These are phyloP conservation scores for Cordyceps cicadae DNA, from an alignment of 2,329 filamentous ascomycete species.

Conservation along the genomic window DNA sequence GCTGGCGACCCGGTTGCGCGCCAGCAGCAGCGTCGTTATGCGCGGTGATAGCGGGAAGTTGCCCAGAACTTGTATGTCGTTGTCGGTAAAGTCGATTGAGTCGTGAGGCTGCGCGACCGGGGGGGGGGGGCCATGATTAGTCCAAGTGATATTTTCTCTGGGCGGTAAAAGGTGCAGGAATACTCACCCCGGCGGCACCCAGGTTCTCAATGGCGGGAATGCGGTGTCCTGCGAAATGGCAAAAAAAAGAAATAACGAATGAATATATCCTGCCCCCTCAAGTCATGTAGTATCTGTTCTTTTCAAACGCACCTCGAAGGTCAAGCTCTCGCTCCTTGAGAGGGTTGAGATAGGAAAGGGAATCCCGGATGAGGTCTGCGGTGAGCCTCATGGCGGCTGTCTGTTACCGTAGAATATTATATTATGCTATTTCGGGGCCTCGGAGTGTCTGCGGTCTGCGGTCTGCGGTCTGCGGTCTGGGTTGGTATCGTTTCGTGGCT, in stretches of 20 bases:
- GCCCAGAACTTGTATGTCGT: constrained; percentile 80
- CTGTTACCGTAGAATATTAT: constrained; percentile 7
- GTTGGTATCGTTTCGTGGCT: not conserved
- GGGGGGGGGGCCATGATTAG: constrained; percentile 9
- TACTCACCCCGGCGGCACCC: constrained; percentile 80
- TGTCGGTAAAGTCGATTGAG: constrained; percentile 96
- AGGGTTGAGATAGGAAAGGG: constrained; percentile 96
- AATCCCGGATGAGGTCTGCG: constrained; percentile 85
- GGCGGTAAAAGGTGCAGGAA: constrained; percentile 26
- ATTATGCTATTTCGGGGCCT: not conserved
- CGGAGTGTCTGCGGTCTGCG: not conserved
- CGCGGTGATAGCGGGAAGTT: constrained; percentile 92
- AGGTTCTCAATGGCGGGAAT: constrained; percentile 97
- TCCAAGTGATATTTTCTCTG: not conserved
- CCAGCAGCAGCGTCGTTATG: constrained; percentile 77
- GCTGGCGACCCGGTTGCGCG: constrained; percentile 75
- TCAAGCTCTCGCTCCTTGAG: constrained; percentile 98
- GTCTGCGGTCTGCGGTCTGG: not conserved
- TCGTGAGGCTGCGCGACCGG: constrained; percentile 72
- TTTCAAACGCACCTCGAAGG: constrained; percentile 95
- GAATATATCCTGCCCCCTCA: constrained; percentile 72
- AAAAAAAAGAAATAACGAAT: constrained; percentile 42
- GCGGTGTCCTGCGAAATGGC: constrained; percentile 74
- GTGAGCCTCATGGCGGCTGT: constrained; percentile 75
- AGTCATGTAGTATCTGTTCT: constrained; percentile 90